These are phyloP conservation scores for Poa pratensis DNA, from an alignment of 176 grass and related monocot species.

Conservation along the genomic window DNA sequence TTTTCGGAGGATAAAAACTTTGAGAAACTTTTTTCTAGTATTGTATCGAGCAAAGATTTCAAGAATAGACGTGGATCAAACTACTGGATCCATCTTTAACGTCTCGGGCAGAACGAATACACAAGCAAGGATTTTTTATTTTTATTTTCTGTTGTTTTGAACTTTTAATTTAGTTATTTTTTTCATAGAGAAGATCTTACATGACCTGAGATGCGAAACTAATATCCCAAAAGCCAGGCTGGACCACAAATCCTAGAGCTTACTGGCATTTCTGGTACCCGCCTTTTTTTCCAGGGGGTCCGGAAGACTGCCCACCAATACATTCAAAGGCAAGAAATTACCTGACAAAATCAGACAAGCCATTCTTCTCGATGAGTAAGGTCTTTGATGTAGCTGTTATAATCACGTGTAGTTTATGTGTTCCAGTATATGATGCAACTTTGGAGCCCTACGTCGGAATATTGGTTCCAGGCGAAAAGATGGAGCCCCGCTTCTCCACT, in stretches of 20 bases:
- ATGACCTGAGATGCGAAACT: not conserved
- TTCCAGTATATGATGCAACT: slow-evolving; percentile 66
- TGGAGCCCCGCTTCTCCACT: slow-evolving; percentile 54
- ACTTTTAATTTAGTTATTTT: not conserved
- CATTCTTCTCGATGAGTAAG: not conserved
- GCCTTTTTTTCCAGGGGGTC: not conserved
- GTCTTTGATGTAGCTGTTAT: not conserved
- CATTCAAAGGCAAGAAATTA: slow-evolving; percentile 39
- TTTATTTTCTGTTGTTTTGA: not conserved
- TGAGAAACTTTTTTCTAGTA: slow-evolving; percentile 2
- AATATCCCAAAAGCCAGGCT: not conserved
- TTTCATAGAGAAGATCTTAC: not conserved
- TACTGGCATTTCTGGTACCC: not conserved
- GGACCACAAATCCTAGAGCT: not conserved
- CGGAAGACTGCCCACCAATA: not conserved
- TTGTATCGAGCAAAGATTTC: not conserved
- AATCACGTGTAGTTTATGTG: slow-evolving; percentile 58
- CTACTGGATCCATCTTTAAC: not conserved
- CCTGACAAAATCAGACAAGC: slow-evolving; percentile 21
- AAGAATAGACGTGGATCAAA: not conserved
- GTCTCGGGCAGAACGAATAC: not conserved
- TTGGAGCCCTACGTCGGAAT: slow-evolving; percentile 64
- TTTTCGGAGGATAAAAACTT: not conserved
- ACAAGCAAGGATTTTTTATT: not conserved
- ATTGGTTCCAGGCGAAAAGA: slow-evolving; percentile 62